Conservation (phyloP, 106 monocot species). For the Apostasia ramifera region DNA sequence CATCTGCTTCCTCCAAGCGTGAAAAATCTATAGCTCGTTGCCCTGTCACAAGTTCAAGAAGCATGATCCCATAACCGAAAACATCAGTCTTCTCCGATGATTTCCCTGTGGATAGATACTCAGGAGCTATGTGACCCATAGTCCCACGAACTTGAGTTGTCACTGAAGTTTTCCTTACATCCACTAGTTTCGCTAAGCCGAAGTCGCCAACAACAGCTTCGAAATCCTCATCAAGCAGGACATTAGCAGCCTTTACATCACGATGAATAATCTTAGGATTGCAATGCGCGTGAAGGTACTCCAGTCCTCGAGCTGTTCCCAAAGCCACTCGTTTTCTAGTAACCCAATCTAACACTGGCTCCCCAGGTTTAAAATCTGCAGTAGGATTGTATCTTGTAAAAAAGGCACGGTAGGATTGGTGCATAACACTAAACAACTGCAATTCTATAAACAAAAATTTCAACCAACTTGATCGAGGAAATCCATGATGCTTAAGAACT, state of each 20-base stretch:
- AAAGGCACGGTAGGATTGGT: too few relatives aligned
- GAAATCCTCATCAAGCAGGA: conserved; percentile 66
- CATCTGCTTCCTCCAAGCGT: conserved; percentile 85
- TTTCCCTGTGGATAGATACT: conserved; percentile 70
- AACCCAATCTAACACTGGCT: conserved; percentile 77
- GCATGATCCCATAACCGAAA: conserved; percentile 74
- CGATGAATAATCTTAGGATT: conserved; percentile 80
- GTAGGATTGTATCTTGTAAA: neutral
- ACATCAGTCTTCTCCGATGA: conserved; percentile 76
- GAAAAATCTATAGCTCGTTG: conserved; percentile 94
- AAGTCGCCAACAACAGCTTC: conserved; percentile 83
- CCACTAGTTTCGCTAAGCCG: conserved; percentile 65
- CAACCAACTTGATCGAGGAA: too few relatives aligned
- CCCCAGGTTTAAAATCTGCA: conserved; percentile 71
- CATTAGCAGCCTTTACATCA: conserved; percentile 82
- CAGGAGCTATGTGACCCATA: conserved; percentile 80
- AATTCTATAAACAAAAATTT: too few relatives aligned
- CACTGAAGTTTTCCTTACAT: conserved; percentile 65
- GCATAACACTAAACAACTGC: too few relatives aligned
- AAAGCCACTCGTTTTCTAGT: conserved; percentile 67
- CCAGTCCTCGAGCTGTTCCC: conserved; percentile 87
- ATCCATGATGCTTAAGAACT: too few relatives aligned
- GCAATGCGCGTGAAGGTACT: conserved; percentile 84
- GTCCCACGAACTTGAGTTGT: conserved; percentile 78
- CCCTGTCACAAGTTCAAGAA: conserved; percentile 69